Evolutionary conservation across 2,329 filamentous ascomycete genomes (phyloP), one percentile per base, ranked within the genome.

Genomic region (Zymoseptoria tritici): DNA sequence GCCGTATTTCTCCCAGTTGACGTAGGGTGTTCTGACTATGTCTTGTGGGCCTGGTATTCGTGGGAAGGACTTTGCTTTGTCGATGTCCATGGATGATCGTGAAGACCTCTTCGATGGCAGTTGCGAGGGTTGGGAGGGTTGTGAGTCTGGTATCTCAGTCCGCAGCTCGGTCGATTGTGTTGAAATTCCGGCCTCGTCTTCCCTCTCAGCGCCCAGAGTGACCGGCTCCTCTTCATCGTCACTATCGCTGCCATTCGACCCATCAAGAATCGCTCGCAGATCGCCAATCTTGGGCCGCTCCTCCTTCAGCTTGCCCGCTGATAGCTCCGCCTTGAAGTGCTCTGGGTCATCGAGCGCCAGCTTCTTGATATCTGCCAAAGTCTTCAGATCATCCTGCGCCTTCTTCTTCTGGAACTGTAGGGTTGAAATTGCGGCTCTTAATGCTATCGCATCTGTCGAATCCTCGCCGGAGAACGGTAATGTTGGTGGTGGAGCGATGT

Each of bases 1-100:
- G 67, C 90, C 90, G 74, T 97, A 97, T 71, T 96, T 92, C 11
- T 86, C 85, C 93, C 93, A 97, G 77, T 97, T 96, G 70, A 97
- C 87, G 8, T 90, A 88, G 8, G 93, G 93, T 76, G 87, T 91
- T 49, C 92, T 86, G 24, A 95, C 87, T 0, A 97, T 79, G 66
- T 89, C 89, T 73, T 97, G 93, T 6, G 89, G 85, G 13, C 82
- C 82, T 0, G 92, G 92, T 13, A 97, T 82, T 19, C 77, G 77
- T 2, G 83, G 78, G 78, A 91, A 91, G 9, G 57, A 60, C 22
- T 52, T 55, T 24, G 21, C 55, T 22, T 56, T 55, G n/a, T 52
- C 16, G 20, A 50, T 26, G n/a, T 22, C 42, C 36, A 21, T 9
- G 22, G 24, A 20, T 6, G 16, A n/a, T n/a, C 2, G 16, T 7